Conservation (phyloP, 1,139 yeast species). For the Ogataea hybrid region DNA sequence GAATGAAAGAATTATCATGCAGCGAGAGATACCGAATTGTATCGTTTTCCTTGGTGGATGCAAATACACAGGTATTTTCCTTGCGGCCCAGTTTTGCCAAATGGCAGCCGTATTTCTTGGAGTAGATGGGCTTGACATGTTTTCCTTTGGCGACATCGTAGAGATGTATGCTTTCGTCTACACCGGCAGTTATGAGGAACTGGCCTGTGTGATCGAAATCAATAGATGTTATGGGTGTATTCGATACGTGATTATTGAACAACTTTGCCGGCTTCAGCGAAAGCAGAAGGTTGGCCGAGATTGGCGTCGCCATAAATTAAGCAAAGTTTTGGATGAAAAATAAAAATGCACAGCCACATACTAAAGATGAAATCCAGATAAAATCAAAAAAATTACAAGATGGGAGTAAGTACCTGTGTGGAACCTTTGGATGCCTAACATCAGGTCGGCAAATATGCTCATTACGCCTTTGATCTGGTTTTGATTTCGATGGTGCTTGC, state of each 20-base stretch:
- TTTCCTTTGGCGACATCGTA: conserved; percentile 76
- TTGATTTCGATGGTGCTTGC: conserved; percentile 63
- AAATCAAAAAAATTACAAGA: not conserved
- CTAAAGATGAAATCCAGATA: not conserved
- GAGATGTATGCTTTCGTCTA: conserved; percentile 80
- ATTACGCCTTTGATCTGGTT: conserved; percentile 57
- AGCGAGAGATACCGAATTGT: conserved; percentile 74
- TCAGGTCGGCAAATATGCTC: conserved; percentile 53
- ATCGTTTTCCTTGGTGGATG: conserved; percentile 77
- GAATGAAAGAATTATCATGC: conserved; percentile 72
- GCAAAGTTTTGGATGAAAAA: not conserved
- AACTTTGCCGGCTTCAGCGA: conserved; percentile 57
- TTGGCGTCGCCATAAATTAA: conserved; percentile 10
- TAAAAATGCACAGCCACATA: conserved; percentile 1
- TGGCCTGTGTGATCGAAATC: conserved; percentile 88
- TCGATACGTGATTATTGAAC: conserved; percentile 54
- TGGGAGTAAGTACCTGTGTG: conserved; percentile 17
- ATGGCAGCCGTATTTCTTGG: conserved; percentile 92
- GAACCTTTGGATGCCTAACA: conserved; percentile 4
- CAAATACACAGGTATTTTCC: conserved; percentile 67
- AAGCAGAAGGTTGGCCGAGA: conserved; percentile 13
- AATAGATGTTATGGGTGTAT: conserved; percentile 69
- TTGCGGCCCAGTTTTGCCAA: conserved; percentile 82
- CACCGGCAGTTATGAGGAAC: conserved; percentile 71
- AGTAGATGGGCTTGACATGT: conserved; percentile 62